A percentile compares a stretch with the other conserved stretches of the same genome.
phyloP scores from a whole-genome alignment of 2,329 filamentous ascomycete genomes.

The Eurotiales sp. region DNA sequence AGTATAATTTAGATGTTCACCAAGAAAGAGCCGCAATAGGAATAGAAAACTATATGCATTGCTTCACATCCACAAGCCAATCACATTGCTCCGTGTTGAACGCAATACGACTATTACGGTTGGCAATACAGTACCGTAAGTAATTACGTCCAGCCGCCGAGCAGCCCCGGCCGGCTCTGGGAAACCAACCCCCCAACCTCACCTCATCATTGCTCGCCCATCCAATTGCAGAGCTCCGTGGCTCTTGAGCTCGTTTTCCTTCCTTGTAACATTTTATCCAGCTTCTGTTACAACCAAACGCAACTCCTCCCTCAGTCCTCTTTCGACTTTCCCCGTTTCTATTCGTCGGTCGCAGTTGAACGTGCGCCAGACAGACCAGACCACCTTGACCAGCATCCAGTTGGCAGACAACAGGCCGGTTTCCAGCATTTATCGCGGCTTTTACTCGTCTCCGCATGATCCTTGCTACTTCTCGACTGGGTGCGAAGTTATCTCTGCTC shows the following conservation, averaged over 20 bases:
- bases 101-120: not conserved
- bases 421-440: not conserved
- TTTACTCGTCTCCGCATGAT: not conserved
- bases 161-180: not conserved
- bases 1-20: too few species aligned
- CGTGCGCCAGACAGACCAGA: not conserved
- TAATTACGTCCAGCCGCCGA: not conserved
- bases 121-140: not conserved
- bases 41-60: not conserved
- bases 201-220: conserved; percentile 4
- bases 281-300: not conserved
- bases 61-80: not conserved
- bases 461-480: not conserved
- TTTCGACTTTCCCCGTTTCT: too few species aligned
- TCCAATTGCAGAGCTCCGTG: conserved; percentile 13
- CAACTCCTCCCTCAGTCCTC: too few species aligned
- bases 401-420: not conserved
- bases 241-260: conserved; percentile 6
- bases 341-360: not conserved
- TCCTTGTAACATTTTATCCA: not conserved
- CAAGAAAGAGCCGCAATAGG: too few species aligned
- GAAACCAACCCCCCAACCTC: conserved; percentile 5
- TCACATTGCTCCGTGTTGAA: not conserved
- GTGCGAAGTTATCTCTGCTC: not conserved
- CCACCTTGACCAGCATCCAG: not conserved